A percentile compares a stretch with the other conserved stretches of the same genome.
Conservation (phyloP, 2,329 filamentous ascomycete species). For the Fusarium pilosicola region DNA sequence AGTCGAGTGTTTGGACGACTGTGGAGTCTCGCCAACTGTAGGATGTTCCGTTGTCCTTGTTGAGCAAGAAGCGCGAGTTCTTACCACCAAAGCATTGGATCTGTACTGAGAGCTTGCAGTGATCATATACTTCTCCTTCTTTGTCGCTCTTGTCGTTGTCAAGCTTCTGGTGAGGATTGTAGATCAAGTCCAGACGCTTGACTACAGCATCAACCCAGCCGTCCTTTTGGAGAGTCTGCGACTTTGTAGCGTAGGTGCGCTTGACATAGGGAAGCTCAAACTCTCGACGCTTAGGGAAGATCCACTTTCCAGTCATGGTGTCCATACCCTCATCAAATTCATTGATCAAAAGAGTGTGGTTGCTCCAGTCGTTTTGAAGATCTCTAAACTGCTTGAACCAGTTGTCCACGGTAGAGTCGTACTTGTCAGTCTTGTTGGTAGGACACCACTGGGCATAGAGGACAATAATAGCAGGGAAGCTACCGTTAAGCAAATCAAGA, state of each 20-base stretch:
- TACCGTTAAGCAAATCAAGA: slow-evolving; percentile 48
- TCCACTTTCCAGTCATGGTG: slow-evolving; percentile 56
- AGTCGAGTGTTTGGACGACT: slow-evolving; percentile 53
- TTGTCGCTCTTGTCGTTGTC: slow-evolving; percentile 9
- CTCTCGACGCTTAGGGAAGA: slow-evolving; percentile 57
- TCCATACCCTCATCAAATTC: slow-evolving; percentile 57
- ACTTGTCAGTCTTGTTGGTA: slow-evolving; percentile 48
- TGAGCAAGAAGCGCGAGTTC: slow-evolving; percentile 53
- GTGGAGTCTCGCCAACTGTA: slow-evolving; percentile 60
- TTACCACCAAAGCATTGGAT: slow-evolving; percentile 58
- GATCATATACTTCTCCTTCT: slow-evolving; percentile 42
- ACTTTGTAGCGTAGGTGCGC: slow-evolving; percentile 56
- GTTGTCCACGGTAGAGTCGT: slow-evolving; percentile 46
- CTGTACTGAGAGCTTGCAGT: slow-evolving; percentile 57
- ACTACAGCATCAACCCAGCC: slow-evolving; percentile 50
- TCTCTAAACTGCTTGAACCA: slow-evolving; percentile 55
- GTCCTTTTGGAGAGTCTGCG: slow-evolving; percentile 52
- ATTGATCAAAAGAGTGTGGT: slow-evolving; percentile 37
- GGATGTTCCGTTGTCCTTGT: slow-evolving; percentile 57
- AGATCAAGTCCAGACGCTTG: slow-evolving; percentile 32
- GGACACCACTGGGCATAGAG: slow-evolving; percentile 62
- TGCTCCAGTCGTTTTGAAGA: slow-evolving; percentile 45
- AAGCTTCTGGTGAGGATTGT: slow-evolving; percentile 22
- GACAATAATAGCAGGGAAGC: slow-evolving; percentile 54
- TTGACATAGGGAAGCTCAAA: slow-evolving; percentile 61